Base-by-base conservation (phyloP, 2,329 filamentous ascomycete species). In the Colletotrichum incanum region DNA sequence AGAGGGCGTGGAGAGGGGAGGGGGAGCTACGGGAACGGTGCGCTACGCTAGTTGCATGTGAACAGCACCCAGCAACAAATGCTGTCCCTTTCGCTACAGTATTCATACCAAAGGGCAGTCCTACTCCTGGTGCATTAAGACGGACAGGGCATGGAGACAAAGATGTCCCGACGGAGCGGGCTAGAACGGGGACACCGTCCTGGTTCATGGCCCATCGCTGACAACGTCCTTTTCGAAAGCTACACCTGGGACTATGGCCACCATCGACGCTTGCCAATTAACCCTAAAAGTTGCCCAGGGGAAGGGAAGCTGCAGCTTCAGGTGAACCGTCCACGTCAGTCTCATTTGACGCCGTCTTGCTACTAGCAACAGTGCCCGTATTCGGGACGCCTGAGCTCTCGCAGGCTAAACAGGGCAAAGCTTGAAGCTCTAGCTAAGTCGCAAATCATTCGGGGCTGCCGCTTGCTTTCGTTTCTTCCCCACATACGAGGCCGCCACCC, bases 151-250 rank as follows among this genome's bases (percentile, higher is more conserved):
- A 72, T 65, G 69, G 69, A 63, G 59, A 50, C 37, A 55, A 50
- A 64, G 59, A 69, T 69, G 65, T 31, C 59, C 69, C 69, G 69
- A 72, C 65, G 65, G 69, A 69, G 54, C 54, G 52, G 59, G 55
- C 41, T 12, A 23, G 43, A 20, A 59, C 43, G 23, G 52, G 43
- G 26, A 47, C 50, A 28, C 37, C 49, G 61, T 52, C 41, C 45
- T 26, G 26, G 37, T 47, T 28, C 50, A 45, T 41, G 20, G 26
- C 26, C 55, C 62, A 58, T 49, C 37, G 16, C 41, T 56, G 20
- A 18, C 18, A 23, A 18, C 18, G 12, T 55, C 6, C n/a, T 39
- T 55, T n/a, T n/a, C n/a, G n/a, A n/a, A n/a, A n/a, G n/a, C n/a
- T n/a, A 20, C 26, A 9, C 45, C 54, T 56, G 5, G 28, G 55